These are phyloP conservation scores for Bacterosira constricta DNA, from an alignment of 108 stramenopile species.

Conservation along the genomic window DNA sequence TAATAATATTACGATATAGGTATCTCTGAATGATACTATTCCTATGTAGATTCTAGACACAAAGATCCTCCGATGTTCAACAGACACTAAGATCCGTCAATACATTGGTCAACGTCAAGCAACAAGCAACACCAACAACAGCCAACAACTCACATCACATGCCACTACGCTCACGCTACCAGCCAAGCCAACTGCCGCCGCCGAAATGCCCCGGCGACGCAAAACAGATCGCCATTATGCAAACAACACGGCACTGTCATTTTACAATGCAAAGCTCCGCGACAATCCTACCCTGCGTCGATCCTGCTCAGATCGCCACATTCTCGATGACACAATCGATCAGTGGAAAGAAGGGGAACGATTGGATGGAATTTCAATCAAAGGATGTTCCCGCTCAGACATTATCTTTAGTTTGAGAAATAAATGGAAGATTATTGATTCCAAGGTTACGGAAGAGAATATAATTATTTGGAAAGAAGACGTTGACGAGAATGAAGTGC, in stretches of 20 bases:
- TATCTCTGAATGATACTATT: no score
- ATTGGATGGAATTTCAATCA: background rate
- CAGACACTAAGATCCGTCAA: no score
- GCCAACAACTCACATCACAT: no score
- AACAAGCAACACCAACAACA: no score
- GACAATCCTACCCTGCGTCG: constrained; percentile 11
- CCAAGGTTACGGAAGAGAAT: constrained; percentile 32
- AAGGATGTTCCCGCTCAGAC: background rate
- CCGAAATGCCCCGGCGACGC: no score
- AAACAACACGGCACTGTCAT: constrained; percentile 4
- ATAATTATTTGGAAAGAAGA: constrained; percentile 29
- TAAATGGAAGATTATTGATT: constrained; percentile 23
- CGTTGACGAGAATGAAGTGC: background rate
- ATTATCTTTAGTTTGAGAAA: constrained; percentile 16
- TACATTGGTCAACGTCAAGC: no score
- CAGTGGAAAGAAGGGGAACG: constrained; percentile 19
- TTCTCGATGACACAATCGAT: constrained; percentile 17
- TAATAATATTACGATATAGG: no score
- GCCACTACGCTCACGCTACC: no score
- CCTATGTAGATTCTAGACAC: no score
- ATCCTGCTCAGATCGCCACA: constrained; percentile 23
- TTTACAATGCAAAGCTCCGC: constrained; percentile 16
- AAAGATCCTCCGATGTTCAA: no score
- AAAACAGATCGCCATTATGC: no score
- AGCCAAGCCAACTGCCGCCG: no score